Base-by-base conservation (phyloP, 208 protist species). In the Acanthamoeba lenticulata region DNA sequence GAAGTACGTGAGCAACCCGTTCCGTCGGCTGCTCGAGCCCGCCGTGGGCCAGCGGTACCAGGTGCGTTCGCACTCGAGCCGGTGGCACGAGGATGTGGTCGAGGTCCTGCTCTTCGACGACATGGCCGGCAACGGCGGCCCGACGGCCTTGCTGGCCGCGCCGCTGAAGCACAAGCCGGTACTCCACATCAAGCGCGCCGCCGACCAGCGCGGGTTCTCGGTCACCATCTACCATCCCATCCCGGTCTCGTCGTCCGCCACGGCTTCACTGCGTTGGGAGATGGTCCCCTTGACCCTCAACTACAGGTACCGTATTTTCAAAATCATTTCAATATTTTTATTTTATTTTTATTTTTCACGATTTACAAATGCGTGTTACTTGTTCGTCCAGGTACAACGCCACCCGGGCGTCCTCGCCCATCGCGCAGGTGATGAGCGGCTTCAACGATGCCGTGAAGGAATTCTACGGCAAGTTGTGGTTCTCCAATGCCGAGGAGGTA, bases 391-490 rank as follows among this genome's bases (percentile, higher is more conserved):
- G 77, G 29, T 97, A 96, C 90, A 1, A 77, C 36, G 94, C 96
- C 3, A 34, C n/a, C 5, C 67, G 52, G 11, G 90, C 95, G 11
- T 95, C 79, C 29, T 52, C 94, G n/a, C 96, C 95, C 5, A 96
- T 97, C 34, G 90, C 94, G n/a, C 95, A 97, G 77, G 72, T 95
- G 17, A 95, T 94, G 94, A 19, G 95, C 32, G 95, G 90, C 1
- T 74, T 44, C 57, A 96, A 95, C 57, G 49, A 93, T 2, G 44
- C 77, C 15, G 77, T 96, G 7, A 97, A 97, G 49, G 74, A 95
- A 13, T 97, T 97, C 86, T 97, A 97, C 93, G 69, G 52, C 45
- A 52, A 79, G 17, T 83, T 97, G 42, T 97, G 97, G 96, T 96
- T 97, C 69, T 95, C 72, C 36, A 94, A 96, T n/a, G 32, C 74